Evolutionary conservation across 768 basidiomycete species (phyloP).

Genomic region (Clathrus columnatus): DNA sequence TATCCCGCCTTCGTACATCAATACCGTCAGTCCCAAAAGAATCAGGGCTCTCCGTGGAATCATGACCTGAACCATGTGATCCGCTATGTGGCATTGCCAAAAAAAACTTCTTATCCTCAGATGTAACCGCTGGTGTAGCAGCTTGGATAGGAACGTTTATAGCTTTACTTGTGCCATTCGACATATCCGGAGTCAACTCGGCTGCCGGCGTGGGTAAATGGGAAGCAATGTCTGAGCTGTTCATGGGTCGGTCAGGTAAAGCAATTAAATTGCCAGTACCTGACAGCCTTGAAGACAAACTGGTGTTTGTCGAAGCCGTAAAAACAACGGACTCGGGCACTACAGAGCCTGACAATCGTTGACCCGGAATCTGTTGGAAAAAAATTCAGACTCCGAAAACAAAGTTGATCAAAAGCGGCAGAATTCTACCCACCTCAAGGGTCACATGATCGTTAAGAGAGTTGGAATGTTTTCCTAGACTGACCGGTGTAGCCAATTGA

Average conservation of each 20-base stretch:
- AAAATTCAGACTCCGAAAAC: background rate
- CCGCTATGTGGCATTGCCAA: slow-evolving; percentile 1
- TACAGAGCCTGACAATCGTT: background rate
- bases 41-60: slow-evolving; percentile 7
- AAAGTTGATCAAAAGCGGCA: background rate
- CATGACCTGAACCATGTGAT: slow-evolving; percentile 3
- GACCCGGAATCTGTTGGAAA: background rate
- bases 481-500: slow-evolving; percentile 3
- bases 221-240: background rate
- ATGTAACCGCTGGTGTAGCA: background rate
- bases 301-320: background rate
- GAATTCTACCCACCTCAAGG: background rate
- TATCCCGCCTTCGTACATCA: background rate
- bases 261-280: background rate
- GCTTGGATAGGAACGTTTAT: background rate
- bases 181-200: background rate
- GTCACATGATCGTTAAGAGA: background rate
- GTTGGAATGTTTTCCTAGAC: background rate
- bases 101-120: slow-evolving; percentile 10
- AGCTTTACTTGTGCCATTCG: background rate
- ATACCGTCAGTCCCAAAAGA: background rate
- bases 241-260: background rate
- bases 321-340: background rate
- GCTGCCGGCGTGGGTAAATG: background rate
- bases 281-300: background rate